Evolutionary conservation across 2,329 filamentous ascomycete genomes (phyloP), one percentile per base, ranked within the genome.

Genomic region (Dactylellina drechsleri): DNA sequence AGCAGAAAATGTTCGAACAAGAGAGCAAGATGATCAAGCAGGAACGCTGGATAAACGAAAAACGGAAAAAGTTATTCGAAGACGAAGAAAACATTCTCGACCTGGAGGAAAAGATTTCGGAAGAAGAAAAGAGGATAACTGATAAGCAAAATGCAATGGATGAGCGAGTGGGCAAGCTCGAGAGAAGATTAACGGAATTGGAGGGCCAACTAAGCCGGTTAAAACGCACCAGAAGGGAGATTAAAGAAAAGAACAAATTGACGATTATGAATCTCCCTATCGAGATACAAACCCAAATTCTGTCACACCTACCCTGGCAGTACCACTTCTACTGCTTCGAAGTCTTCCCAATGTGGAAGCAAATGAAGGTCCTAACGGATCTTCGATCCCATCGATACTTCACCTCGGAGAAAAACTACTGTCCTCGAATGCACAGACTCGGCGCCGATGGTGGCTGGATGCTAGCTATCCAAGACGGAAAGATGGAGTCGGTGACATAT

Each of bases 301-400:
- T 75, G 15, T 57, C 59, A 15, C 41, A 68, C 36, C 52, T 75
- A 26, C 71, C 71, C 2, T 67, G 64, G 64, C 64, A 75, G 53
- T 75, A 67, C 15, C 71, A 75, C 15, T 49, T 75, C 50, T 75
- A 74, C 28, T 66, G 70, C 52, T 74, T 74, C 52, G 20, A 74
- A 23, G 43, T 74, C 4, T 67, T 74, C 41, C 70, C 61, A n/a
- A 52, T 43, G 15, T 74, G 70, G 70, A 66, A 57, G 23, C 61
- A 74, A 45, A 26, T 61, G 15, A 66, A 62, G 13, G 62, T 74
- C 7, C 57, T 74, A 7, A 26, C 18, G 12, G 70, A 74, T 40
- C 60, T 62, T 13, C 70, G 54, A 43, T 16, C 62, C 2, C 43
- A 67, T 4, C 49, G 70, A 23, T 74, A 74, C 40, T 40, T 53